Evolutionary conservation across 148 eudicot species (phyloP).

Genomic region (Rhododendron kiyosumense): DNA sequence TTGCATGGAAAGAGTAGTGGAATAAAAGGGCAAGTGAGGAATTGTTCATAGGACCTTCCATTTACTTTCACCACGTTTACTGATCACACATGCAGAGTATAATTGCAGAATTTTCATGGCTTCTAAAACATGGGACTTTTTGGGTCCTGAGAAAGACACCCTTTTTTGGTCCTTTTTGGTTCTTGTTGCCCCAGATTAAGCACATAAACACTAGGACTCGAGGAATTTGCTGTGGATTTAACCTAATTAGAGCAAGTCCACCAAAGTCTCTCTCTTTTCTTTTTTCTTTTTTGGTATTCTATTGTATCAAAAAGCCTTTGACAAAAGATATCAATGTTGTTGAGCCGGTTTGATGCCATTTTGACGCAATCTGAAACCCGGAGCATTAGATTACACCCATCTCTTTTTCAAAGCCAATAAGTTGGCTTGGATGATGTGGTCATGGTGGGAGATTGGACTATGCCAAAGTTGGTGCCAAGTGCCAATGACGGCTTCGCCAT

Average conservation of each 20-base stretch:
- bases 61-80: neutral
- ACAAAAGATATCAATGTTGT: neutral
- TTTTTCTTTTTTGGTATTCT: too few species aligned
- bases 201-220: neutral
- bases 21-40: neutral
- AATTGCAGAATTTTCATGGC: neutral
- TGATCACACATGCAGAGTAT: neutral
- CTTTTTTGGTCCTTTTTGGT: neutral
- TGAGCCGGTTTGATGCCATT: neutral
- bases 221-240: neutral
- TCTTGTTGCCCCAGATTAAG: neutral
- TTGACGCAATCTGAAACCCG: neutral
- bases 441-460: neutral
- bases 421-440: neutral
- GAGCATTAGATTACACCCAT: neutral
- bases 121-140: conserved; percentile 7
- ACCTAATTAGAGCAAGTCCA: neutral
- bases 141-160: conserved; percentile 21
- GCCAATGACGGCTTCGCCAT: neutral
- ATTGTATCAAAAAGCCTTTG: neutral
- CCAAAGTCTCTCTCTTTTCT: neutral
- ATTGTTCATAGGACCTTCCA: neutral
- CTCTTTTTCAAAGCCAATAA: neutral
- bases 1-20: neutral
- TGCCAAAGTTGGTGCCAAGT: neutral